A percentile compares a stretch with the other conserved stretches of the same genome.
Evolutionary conservation across 352 stramenopile species (phyloP).

Genomic region (Phytophthora syringae): DNA sequence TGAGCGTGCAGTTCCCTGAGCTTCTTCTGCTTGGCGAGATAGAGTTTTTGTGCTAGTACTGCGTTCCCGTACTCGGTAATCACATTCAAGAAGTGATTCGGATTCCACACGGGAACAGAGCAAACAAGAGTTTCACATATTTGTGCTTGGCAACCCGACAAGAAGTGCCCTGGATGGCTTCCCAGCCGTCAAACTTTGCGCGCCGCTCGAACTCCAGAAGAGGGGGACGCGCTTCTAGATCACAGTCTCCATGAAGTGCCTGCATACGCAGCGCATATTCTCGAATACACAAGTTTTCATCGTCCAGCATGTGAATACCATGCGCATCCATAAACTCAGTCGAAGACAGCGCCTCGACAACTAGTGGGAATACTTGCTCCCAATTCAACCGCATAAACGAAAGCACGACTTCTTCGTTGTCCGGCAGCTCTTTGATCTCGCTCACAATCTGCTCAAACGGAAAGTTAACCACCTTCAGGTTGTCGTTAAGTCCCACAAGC

Average conservation of each 20-base stretch:
- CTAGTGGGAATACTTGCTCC: constrained; percentile 61
- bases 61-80: constrained; percentile 50
- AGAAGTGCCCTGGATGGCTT: constrained; percentile 60
- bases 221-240: constrained; percentile 54
- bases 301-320: constrained; percentile 49
- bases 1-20: constrained; percentile 29
- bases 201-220: constrained; percentile 75
- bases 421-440: constrained; percentile 62
- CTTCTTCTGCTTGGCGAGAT: constrained; percentile 29
- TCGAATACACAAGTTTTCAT: constrained; percentile 75
- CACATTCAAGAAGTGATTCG: constrained; percentile 53
- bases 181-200: constrained; percentile 83
- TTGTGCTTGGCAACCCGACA: constrained; percentile 58
- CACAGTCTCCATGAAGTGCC: constrained; percentile 71
- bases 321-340: constrained; percentile 56
- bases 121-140: constrained; percentile 83
- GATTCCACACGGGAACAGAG: constrained; percentile 79
- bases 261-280: constrained; percentile 87
- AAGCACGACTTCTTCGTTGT: constrained; percentile 50
- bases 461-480: constrained; percentile 55
- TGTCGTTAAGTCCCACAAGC: constrained; percentile 71
- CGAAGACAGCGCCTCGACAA: constrained; percentile 52
- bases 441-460: constrained; percentile 79
- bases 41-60: constrained; percentile 31
- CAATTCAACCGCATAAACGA: constrained; percentile 69